Evolutionary conservation across 331 rosid species (phyloP), one percentile per base, ranked within the genome.

Genomic region (Acacia concinna): DNA sequence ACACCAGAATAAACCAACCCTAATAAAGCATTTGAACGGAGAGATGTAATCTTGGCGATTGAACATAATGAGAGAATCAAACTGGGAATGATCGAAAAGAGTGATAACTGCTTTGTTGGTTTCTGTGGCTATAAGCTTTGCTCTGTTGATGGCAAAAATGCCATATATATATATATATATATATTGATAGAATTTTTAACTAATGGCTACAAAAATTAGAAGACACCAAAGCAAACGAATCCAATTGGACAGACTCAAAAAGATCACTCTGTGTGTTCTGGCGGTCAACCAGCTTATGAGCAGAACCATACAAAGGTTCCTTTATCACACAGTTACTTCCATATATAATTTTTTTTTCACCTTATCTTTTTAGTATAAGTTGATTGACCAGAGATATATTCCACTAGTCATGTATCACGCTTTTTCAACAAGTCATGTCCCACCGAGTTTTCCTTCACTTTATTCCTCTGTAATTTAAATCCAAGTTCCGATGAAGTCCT

Each of bases 171-270:
- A n/a, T n/a, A n/a, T n/a, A n/a, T n/a, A n/a, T n/a, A n/a, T n/a
- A n/a, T n/a, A 77, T 72, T 13, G 34, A 31, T 59, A 49, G 41
- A 32, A 18, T 51, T 72, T 47, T 10, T 13, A 15, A 57, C 17
- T 57, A 56, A 77, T 81, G 80, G 71, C 25, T 52, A 62, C 43
- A 41, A 60, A 67, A 54, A 78, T 34, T 34, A 75, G 76, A 43
- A 74, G 81, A 71, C 51, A 79, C 75, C 51, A 79, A 69, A 49
- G 17, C n/a, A 49, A 69, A 43, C 70, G 66, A 79, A 70, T 81
- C 77, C 47, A 70, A 63, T 78, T 69, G 68, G 76, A 81, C 76
- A 69, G 30, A 62, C 59, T 63, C 18, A 43, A 65, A 71, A 56
- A 31, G 41, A 77, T 59, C 44, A 51, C 43, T 51, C 1, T 41